These are phyloP conservation scores for Hemisphaericaspora xylofermentans DNA, from an alignment of 1,139 yeast genomes.

Conservation along the genomic window DNA sequence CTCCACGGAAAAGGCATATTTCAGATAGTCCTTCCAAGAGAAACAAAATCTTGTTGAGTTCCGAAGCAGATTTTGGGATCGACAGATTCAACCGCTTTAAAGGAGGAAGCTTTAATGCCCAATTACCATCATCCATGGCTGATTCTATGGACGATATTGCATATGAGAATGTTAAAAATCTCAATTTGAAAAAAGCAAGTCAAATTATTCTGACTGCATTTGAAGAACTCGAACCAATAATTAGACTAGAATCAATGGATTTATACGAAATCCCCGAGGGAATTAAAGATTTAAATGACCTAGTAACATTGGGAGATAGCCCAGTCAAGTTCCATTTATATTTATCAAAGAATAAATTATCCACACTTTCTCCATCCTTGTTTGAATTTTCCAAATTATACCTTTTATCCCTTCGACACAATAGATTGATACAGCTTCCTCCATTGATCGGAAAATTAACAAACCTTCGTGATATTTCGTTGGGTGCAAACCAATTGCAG, in stretches of 20 bases:
- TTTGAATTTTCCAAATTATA: slow-evolving; percentile 44
- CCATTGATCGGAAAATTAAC: slow-evolving; percentile 32
- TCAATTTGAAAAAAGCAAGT: slow-evolving; percentile 27
- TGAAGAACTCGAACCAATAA: slow-evolving; percentile 36
- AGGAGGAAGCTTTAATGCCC: slow-evolving; percentile 25
- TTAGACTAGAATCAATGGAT: slow-evolving; percentile 38
- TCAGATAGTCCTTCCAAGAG: slow-evolving; percentile 1
- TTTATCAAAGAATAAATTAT: slow-evolving; percentile 36
- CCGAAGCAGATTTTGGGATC: slow-evolving; percentile 50
- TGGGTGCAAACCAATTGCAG: slow-evolving; percentile 38
- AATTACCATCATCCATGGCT: slow-evolving; percentile 32
- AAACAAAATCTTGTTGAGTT: slow-evolving; percentile 29
- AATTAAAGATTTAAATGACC: slow-evolving; percentile 42
- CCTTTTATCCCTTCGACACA: slow-evolving; percentile 42
- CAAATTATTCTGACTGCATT: slow-evolving; percentile 37
- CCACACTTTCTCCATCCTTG: slow-evolving; percentile 35
- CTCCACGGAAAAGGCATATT: not conserved
- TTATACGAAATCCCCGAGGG: slow-evolving; percentile 44
- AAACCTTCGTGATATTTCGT: slow-evolving; percentile 37
- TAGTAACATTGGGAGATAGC: slow-evolving; percentile 35
- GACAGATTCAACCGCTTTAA: slow-evolving; percentile 44
- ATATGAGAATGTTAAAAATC: slow-evolving; percentile 12
- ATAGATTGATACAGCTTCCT: slow-evolving; percentile 36
- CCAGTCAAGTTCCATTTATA: slow-evolving; percentile 31
- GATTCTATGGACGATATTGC: slow-evolving; percentile 17